phyloP scores from a whole-genome alignment of 1,139 yeast species.

The Nakaseomyces bracarensis region DNA sequence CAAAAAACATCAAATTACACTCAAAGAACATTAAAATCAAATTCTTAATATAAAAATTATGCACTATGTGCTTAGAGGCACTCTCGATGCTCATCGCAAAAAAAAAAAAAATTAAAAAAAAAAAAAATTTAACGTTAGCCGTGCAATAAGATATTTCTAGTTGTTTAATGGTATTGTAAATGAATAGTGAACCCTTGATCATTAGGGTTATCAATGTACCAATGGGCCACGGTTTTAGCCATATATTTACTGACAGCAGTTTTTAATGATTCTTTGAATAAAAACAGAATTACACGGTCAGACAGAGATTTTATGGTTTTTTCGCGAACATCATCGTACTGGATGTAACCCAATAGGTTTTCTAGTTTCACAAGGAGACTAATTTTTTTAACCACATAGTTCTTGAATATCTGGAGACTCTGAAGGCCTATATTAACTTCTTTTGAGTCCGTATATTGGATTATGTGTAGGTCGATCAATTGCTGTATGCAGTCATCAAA shows the following conservation, averaged over 20 bases:
- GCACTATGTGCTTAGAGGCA: too few relatives aligned
- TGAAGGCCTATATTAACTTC: not conserved
- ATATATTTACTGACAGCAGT: conserved; percentile 8
- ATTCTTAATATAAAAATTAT: too few relatives aligned
- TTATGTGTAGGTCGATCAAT: not conserved
- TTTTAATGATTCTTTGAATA: conserved; percentile 15
- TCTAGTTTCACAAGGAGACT: not conserved
- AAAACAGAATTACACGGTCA: conserved; percentile 13
- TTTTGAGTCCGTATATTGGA: not conserved
- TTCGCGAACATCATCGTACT: not conserved
- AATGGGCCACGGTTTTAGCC: conserved; percentile 9
- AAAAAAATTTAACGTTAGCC: not conserved
- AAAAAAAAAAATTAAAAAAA: not conserved
- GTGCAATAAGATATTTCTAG: not conserved
- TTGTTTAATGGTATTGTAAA: conserved; percentile 12
- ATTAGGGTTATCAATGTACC: conserved; percentile 21
- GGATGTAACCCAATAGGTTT: not conserved
- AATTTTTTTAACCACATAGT: not conserved
- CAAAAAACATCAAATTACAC: too few relatives aligned
- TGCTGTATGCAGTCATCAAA: not conserved
- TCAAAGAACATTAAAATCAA: too few relatives aligned
- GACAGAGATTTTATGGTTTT: conserved; percentile 3
- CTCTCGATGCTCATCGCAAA: conserved; percentile 7
- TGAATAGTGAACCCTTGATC: conserved; percentile 13
- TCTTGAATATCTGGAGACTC: not conserved